phyloP scores from a whole-genome alignment of 306 rosid species.

The Fragaria nilgerrensis region DNA sequence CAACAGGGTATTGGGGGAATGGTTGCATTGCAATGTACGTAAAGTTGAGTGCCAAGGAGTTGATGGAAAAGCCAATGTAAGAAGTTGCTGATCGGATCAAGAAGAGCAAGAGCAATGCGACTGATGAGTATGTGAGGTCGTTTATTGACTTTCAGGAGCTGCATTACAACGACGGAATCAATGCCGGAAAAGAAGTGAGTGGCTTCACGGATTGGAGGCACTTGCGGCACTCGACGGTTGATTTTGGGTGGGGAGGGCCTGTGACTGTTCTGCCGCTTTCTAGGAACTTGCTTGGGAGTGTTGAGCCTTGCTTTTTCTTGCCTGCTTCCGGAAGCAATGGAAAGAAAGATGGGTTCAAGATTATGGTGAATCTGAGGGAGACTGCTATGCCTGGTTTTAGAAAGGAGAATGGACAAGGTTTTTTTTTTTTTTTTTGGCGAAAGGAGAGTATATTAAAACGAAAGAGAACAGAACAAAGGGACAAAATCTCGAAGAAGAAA shows the following conservation, averaged over 20 bases:
- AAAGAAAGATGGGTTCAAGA: conserved; percentile 60
- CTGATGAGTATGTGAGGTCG: conserved; percentile 66
- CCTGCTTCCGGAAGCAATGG: conserved; percentile 43
- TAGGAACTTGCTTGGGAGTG: conserved; percentile 64
- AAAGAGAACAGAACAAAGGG: too few species aligned
- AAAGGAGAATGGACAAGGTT: conserved; percentile 53
- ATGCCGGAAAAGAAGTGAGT: conserved; percentile 64
- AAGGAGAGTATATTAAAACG: too few species aligned
- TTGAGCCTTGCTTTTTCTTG: conserved; percentile 81
- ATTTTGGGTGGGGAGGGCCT: conserved; percentile 97
- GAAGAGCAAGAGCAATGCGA: conserved; percentile 67
- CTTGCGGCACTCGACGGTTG: conserved; percentile 76
- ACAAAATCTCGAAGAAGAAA: too few species aligned
- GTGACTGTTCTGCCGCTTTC: conserved; percentile 76
- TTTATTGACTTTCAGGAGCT: conserved; percentile 63
- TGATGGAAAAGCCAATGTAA: conserved; percentile 58
- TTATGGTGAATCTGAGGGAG: conserved; percentile 48
- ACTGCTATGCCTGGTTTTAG: conserved; percentile 55
- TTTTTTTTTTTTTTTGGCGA: too few species aligned
- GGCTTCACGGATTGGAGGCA: conserved; percentile 97
- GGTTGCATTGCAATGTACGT: conserved; percentile 81
- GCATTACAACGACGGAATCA: conserved; percentile 63
- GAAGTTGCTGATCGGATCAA: conserved; percentile 62
- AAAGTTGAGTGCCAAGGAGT: conserved; percentile 43
- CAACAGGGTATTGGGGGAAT: conserved; percentile 80